A percentile compares a stretch with the other conserved stretches of the same genome.
Evolutionary conservation across 306 rosid genomes (phyloP).

Genomic region (Vachellia collinsii): DNA sequence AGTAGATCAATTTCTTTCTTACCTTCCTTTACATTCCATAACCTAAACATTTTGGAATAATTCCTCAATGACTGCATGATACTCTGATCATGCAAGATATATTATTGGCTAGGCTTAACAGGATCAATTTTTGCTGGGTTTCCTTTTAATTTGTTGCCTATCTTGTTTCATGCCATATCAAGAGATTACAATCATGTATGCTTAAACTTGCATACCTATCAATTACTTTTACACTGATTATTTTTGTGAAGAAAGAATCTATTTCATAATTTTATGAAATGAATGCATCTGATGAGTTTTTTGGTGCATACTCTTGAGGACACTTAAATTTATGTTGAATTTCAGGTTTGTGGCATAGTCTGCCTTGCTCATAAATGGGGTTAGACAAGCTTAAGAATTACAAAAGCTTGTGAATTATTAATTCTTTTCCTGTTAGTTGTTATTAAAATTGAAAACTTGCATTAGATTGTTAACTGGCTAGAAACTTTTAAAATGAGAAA

Average conservation of each 20-base stretch:
- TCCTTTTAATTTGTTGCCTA: not conserved
- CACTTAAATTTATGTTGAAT: slow-evolving; percentile 3
- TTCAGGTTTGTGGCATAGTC: slow-evolving; percentile 27
- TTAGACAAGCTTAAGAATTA: not conserved
- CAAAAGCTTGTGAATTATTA: slow-evolving; percentile 9
- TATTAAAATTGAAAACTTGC: slow-evolving; percentile 28
- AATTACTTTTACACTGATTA: slow-evolving; percentile 27
- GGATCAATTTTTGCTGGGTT: slow-evolving; percentile 31
- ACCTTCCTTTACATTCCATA: slow-evolving; percentile 9
- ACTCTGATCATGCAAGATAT: slow-evolving; percentile 22
- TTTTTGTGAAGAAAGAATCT: slow-evolving; percentile 15
- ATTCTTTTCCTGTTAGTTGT: slow-evolving; percentile 25
- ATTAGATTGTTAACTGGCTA: not conserved
- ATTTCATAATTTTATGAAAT: slow-evolving; percentile 12
- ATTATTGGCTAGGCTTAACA: not conserved
- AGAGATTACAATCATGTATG: slow-evolving; percentile 11
- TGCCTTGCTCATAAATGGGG: slow-evolving; percentile 2
- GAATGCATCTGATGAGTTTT: slow-evolving; percentile 8
- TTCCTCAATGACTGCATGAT: slow-evolving; percentile 27
- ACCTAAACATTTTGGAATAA: slow-evolving; percentile 16
- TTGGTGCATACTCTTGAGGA: slow-evolving; percentile 8
- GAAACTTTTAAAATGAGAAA: slow-evolving; percentile 3
- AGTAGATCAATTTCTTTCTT: slow-evolving; percentile 21
- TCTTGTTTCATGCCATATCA: slow-evolving; percentile 22
- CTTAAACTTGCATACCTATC: slow-evolving; percentile 23